A percentile compares a stretch with the other conserved stretches of the same genome.
phyloP scores from a whole-genome alignment of 495 filamentous ascomycete species.

The Hypoxylon lienhwacheense region DNA sequence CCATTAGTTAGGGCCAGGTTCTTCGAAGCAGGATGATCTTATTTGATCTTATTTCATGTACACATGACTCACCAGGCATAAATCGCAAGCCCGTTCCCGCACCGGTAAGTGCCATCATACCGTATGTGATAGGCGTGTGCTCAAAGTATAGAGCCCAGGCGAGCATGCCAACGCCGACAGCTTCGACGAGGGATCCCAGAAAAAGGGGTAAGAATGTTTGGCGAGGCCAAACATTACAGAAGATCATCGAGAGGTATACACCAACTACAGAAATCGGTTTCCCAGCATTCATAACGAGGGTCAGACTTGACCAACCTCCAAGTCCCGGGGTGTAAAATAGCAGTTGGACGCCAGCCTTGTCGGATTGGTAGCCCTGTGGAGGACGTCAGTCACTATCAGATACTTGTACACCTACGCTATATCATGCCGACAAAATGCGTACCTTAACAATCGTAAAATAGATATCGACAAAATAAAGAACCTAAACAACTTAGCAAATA shows the following conservation, averaged over 20 bases:
- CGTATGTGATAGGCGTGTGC: slow-evolving; percentile 51
- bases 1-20: background rate
- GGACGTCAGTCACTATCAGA: slow-evolving; percentile 1
- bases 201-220: slow-evolving; percentile 58
- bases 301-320: slow-evolving; percentile 39
- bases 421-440: background rate
- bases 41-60: no score
- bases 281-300: background rate
- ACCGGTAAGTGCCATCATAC: slow-evolving; percentile 62
- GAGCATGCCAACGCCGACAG: slow-evolving; percentile 52
- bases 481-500: slow-evolving; percentile 33
- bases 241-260: slow-evolving; percentile 55
- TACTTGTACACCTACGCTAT: background rate
- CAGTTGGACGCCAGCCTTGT: slow-evolving; percentile 54
- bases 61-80: slow-evolving; percentile 47
- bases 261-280: slow-evolving; percentile 44
- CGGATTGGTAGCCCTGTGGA: slow-evolving; percentile 44
- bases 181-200: slow-evolving; percentile 51
- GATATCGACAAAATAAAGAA: slow-evolving; percentile 64
- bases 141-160: slow-evolving; percentile 49
- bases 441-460: slow-evolving; percentile 59
- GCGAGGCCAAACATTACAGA: slow-evolving; percentile 58
- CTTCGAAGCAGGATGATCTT: slow-evolving; percentile 7
- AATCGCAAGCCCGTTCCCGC: slow-evolving; percentile 56
- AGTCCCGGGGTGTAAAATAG: slow-evolving; percentile 51